Base-by-base conservation (phyloP, 2,329 filamentous ascomycete genomes). In the Albophoma yamanashiensis region DNA sequence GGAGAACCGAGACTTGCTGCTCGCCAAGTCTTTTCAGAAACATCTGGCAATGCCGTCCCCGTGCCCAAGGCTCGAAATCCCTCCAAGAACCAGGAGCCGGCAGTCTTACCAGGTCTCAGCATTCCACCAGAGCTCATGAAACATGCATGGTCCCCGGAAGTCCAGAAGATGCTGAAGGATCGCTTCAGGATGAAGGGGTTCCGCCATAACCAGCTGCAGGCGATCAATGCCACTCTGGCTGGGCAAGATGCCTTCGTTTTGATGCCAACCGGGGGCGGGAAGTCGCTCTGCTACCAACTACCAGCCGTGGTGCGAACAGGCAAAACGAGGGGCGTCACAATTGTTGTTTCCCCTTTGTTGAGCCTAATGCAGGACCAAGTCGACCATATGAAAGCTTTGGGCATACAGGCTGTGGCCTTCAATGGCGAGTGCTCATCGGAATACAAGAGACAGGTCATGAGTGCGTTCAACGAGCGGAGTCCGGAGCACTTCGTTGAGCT, bases 341-440 rank as follows among this genome's bases (percentile, higher is more conserved):
- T 99, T 59, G 94, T 99, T 3, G 85, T 99, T n/a, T 97, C 93
- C 0, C 94, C 94, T 3, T 77, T 99, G 57, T 79, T 99, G 43
- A 97, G 93, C 77, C 77, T 99, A 67, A 99, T 99, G 94, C 89
- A 96, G 70, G 95, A 99, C 71, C 94, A 99, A 70, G 92, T 97
- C 6, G 82, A 88, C 40, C 93, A 97, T 71, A 80, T 97, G 65
- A 82, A 82, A 58, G 82, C 83, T 12, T 76, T 94, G 55, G 82
- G 87, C 31, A 91, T 99, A 63, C 85, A 89, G 64, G 94, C 94
- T 3, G 85, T 87, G 60, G 77, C 91, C 17, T 85, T 96, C 73
- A 97, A 95, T 67, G 85, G 92, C 56, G 89, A 94, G 58, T 87
- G 87, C 27, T 78, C 80, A 1, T 69, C 76, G 4, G 81, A 84